Conservation (phyloP, 306 rosid species). For the Casuarina equisetifolia region DNA sequence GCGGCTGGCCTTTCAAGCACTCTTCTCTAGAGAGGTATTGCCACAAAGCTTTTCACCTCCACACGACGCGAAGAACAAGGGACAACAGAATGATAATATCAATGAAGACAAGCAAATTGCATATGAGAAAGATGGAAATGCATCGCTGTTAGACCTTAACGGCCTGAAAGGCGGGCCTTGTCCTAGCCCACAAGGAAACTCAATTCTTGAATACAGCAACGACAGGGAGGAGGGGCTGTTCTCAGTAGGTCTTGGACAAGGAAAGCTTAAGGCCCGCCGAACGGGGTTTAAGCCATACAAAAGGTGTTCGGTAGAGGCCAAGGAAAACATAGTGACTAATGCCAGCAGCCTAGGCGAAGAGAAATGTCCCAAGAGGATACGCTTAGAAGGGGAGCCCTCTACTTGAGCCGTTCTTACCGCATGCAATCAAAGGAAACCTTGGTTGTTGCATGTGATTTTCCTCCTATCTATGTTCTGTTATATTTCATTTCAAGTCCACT, state of each 20-base stretch:
- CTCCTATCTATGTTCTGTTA: conserved; percentile 4
- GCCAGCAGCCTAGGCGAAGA: conserved; percentile 66
- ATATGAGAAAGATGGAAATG: conserved; percentile 28
- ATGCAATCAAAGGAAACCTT: conserved; percentile 54
- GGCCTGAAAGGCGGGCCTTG: conserved; percentile 34
- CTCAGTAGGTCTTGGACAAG: conserved; percentile 69
- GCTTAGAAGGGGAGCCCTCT: conserved; percentile 65
- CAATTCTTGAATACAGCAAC: conserved; percentile 34
- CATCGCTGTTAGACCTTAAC: conserved; percentile 37
- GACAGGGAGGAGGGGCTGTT: conserved; percentile 50
- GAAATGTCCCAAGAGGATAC: conserved; percentile 66
- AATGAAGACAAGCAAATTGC: conserved; percentile 33
- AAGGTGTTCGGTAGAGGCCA: conserved; percentile 81
- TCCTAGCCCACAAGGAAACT: conserved; percentile 34
- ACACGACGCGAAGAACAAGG: conserved; percentile 37
- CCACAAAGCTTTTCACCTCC: conserved; percentile 94
- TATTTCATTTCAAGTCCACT: conserved; percentile 38
- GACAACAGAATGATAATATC: conserved; percentile 33
- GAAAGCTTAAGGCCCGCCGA: conserved; percentile 59
- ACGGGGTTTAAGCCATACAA: conserved; percentile 96
- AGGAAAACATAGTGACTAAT: conserved; percentile 53
- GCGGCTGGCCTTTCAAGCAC: conserved; percentile 83
- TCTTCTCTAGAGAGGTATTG: conserved; percentile 76
- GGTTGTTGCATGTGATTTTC: conserved; percentile 37
- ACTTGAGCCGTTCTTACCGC: conserved; percentile 48